Evolutionary conservation across 2,329 filamentous ascomycete genomes (phyloP).

Genomic region (Alternaria panax): DNA sequence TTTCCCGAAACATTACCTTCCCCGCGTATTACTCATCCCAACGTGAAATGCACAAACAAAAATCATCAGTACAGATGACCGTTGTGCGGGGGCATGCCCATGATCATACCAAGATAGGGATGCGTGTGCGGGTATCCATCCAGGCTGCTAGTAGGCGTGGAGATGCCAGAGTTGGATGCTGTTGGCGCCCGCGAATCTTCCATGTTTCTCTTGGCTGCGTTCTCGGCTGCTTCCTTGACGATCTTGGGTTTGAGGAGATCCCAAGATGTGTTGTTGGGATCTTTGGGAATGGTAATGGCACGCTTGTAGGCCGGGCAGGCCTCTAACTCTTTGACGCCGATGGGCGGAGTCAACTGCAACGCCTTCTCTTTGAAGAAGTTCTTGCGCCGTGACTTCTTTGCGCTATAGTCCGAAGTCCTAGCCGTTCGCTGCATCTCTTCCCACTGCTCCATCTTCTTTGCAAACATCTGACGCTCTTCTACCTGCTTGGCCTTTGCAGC

Average conservation of each 20-base stretch:
- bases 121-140: conserved; percentile 21
- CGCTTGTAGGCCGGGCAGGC: conserved; percentile 51
- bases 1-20: conserved; percentile 13
- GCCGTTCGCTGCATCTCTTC: conserved; percentile 42
- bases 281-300: conserved; percentile 50
- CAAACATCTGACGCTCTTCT: conserved; percentile 43
- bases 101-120: conserved; percentile 15
- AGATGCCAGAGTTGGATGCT: conserved; percentile 28
- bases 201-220: conserved; percentile 15
- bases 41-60: conserved; percentile 13
- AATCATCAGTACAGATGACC: conserved; percentile 18
- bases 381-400: conserved; percentile 45
- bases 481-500: conserved; percentile 33
- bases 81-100: conserved; percentile 15
- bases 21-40: neutral
- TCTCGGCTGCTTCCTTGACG: conserved; percentile 42
- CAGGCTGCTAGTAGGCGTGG: conserved; percentile 27
- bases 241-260: conserved; percentile 47
- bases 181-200: conserved; percentile 21
- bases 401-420: conserved; percentile 40
- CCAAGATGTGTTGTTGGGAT: conserved; percentile 48
- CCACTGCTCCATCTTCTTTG: conserved; percentile 49
- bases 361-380: conserved; percentile 50
- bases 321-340: conserved; percentile 44
- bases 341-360: conserved; percentile 46